phyloP scores from a whole-genome alignment of 768 basidiomycete genomes.

The Boletus rubescentipes region DNA sequence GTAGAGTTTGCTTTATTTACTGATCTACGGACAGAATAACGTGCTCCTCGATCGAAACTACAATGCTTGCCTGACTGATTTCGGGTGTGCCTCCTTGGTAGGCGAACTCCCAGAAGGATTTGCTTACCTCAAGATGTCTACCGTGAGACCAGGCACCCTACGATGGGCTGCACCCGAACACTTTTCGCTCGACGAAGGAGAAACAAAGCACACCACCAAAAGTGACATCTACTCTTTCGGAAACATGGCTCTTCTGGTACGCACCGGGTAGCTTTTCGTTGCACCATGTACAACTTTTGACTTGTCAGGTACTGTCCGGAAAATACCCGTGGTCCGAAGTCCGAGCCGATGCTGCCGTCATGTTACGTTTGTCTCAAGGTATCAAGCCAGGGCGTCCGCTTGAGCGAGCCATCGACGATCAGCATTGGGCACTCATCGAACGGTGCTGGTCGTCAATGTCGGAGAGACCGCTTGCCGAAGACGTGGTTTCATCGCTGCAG shows the following conservation, averaged over 20 bases:
- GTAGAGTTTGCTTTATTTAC: too few species aligned
- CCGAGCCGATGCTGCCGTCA: neutral
- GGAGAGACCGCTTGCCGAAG: neutral
- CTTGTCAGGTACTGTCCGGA: neutral
- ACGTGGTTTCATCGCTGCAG: neutral
- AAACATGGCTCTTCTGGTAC: neutral
- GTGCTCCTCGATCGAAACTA: constrained; percentile 9
- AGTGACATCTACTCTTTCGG: constrained; percentile 13
- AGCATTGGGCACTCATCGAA: constrained; percentile 2
- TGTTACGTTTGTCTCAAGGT: neutral
- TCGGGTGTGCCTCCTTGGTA: constrained; percentile 9
- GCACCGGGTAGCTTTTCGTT: neutral
- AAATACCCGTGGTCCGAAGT: neutral
- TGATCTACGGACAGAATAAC: constrained; percentile 1
- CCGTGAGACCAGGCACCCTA: constrained; percentile 4
- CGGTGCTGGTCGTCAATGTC: constrained; percentile 1
- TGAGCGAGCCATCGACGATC: neutral
- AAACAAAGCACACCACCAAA: neutral
- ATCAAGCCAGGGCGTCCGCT: neutral
- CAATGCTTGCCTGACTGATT: constrained; percentile 7
- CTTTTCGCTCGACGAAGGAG: neutral
- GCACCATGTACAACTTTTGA: neutral
- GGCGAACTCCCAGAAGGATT: constrained; percentile 6
- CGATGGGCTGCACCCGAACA: constrained; percentile 10
- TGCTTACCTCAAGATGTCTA: neutral